Evolutionary conservation across 352 stramenopile species (phyloP), one percentile per base, ranked within the genome.

Genomic region (Phytophthora capsici): DNA sequence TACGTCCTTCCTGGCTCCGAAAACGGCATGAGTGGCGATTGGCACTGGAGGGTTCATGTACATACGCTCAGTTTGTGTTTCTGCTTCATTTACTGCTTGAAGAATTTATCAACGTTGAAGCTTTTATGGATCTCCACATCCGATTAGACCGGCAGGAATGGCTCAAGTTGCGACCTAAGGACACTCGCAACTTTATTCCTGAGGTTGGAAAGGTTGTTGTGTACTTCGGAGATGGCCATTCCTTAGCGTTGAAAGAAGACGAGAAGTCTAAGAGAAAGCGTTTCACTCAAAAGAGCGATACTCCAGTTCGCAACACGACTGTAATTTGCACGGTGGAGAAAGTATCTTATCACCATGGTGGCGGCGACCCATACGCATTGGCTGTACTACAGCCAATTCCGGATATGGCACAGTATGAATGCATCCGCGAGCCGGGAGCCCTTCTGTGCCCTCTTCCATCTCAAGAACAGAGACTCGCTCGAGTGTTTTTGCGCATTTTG

Each of bases 191-290:
- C 48, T 95, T 93, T 54, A 82, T 93, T 56, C 87, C 87, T 10
- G 87, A 95, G 22, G 58, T 80, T 14, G 84, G 77, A 50, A 79
- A 80, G 16, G 54, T 76, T 8, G 77, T 93, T 26, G 63, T 93
- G 7, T 95, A 95, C 50, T 95, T 95, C 36, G 87, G 87, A 25
- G 80, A 93, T 62, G 87, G 87, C 1, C 87, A 95, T 63, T 72
- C 66, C 2, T 58, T 90, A 52, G 87, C 87, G n/a, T 41, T 95
- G 28, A 90, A 91, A 71, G 83, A 91, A 71, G 87, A 95, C 46
- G 72, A 73, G 2, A 93, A 93, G 56, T 75, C 64, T 9, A 91
- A 89, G 73, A 88, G 84, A 71, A 93, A 89, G 53, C 68, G 82
- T 1, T 90, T 93, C 23, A 81, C 82, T 0, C 77, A 89, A 25